Percentiles rank a stretch among this genome's conserved stretches.
Evolutionary conservation across 169 alveolate species (phyloP).

Genomic region (Neospora caninum): DNA sequence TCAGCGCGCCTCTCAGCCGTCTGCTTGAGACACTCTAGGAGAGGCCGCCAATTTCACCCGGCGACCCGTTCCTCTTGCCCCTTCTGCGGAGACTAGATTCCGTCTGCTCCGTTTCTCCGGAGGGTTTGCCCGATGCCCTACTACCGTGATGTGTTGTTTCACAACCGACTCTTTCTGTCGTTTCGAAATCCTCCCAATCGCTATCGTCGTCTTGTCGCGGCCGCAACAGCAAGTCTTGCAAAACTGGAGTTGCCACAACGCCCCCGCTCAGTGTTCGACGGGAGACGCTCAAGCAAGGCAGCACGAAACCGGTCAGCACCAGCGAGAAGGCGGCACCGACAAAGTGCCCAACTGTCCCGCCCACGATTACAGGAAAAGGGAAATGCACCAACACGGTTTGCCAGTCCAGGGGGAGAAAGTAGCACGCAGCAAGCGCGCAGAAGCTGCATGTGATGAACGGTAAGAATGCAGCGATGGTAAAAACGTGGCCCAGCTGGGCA

Average conservation of each 20-base stretch:
- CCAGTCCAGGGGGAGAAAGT: conserved; percentile 5
- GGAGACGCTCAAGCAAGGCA: neutral
- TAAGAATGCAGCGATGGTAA: neutral
- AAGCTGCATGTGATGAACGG: neutral
- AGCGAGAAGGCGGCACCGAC: neutral
- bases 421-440: neutral
- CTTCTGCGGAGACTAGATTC: neutral
- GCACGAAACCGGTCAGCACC: neutral
- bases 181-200: conserved; percentile 13
- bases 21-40: no score
- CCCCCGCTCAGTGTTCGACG: neutral
- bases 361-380: conserved; percentile 4
- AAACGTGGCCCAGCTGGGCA: neutral
- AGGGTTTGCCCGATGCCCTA: no score
- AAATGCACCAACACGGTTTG: neutral
- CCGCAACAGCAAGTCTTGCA: conserved; percentile 26
- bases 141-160: neutral
- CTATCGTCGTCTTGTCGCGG: conserved; percentile 3
- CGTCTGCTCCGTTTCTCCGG: no score
- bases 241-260: neutral
- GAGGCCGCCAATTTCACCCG: no score
- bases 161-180: neutral
- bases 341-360: neutral
- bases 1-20: no score
- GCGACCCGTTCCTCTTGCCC: neutral